These are phyloP conservation scores for Tephrocybe sp. DNA, from an alignment of 768 basidiomycete species.

Conservation along the genomic window DNA sequence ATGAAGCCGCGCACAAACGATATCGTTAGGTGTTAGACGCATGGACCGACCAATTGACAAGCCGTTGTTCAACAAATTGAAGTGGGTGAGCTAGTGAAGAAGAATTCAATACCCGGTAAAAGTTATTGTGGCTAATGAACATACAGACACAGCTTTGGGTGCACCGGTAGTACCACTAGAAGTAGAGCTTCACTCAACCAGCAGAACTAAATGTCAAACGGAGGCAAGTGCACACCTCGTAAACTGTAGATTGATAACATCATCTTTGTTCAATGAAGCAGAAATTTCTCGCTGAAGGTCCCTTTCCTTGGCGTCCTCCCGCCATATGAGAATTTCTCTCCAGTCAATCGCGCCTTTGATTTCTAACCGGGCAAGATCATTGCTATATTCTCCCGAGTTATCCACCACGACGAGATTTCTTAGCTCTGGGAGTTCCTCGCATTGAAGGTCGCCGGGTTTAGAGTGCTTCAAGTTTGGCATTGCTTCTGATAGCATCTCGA, in stretches of 20 bases:
- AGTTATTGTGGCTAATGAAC: conserved; percentile 18
- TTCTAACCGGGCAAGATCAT: conserved; percentile 37
- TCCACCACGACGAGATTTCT: conserved; percentile 67
- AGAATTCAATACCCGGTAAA: neutral
- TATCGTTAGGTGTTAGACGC: conserved; percentile 60
- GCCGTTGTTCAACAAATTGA: conserved; percentile 76
- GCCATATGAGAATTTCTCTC: conserved; percentile 70
- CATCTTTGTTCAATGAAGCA: conserved; percentile 49
- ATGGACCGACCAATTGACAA: conserved; percentile 70
- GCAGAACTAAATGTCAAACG: neutral
- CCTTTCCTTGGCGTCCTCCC: conserved; percentile 46
- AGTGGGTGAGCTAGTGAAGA: conserved; percentile 65
- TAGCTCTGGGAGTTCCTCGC: conserved; percentile 56
- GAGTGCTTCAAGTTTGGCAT: conserved; percentile 54
- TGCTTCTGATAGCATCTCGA: conserved; percentile 54
- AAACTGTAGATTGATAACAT: conserved; percentile 81
- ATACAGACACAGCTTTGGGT: conserved; percentile 82
- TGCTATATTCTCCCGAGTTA: conserved; percentile 41
- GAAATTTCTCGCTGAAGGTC: conserved; percentile 40
- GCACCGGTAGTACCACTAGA: conserved; percentile 74
- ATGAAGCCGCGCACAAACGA: conserved; percentile 53
- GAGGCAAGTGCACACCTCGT: conserved; percentile 53
- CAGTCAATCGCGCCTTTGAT: conserved; percentile 62
- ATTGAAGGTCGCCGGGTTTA: conserved; percentile 53
- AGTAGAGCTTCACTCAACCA: neutral